Evolutionary conservation across 805 yeast genomes (phyloP), one percentile per base, ranked within the genome.

Genomic region (Candida taoyuanica): DNA sequence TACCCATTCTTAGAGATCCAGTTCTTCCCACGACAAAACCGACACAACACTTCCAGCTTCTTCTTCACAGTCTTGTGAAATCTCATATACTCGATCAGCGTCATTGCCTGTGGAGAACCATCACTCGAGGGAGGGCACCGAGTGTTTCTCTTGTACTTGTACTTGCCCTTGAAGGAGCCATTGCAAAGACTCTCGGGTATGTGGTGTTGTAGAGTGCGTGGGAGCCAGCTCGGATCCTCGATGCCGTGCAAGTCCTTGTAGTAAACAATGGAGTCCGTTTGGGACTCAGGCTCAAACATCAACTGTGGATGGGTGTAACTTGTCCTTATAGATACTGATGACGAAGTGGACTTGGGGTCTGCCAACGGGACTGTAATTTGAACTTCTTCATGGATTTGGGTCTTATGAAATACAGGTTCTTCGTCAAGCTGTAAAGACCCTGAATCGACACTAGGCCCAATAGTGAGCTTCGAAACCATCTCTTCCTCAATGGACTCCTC

Each of bases 21-120:
- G 29, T 53, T 48, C 18, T 41, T 34, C 3, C 59, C 59, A 17
- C 52, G 44, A 32, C 59, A 55, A n/a, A 53, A 39, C 6, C 56
- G 50, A 38, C 59, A 55, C 25, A 55, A 32, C 17, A 46, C 39
- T 17, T 53, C 50, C 17, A 33, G 7, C 24, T 30, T 33, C 16
- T 15, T 14, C 14, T 8, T 33, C 24, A 20, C 20, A 32, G 13
- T 8, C 33, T 37, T 41, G 3, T 9, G 17, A 2, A 26, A 6
- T 34, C 52, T 46, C 19, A 44, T 37, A 29, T 45, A 47, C 26
- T 44, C n/a, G n/a, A n/a, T n/a, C n/a, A n/a, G n/a, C n/a, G n/a
- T n/a, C n/a, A n/a, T n/a, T n/a, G n/a, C n/a, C n/a, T n/a, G n/a
- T n/a, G 30, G 8, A 7, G 25, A 27, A 13, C 15, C 32, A 14